Percentiles rank a stretch among this genome's conserved stretches.
phyloP scores from a whole-genome alignment of 257 asterid species.

The Gentiana dahurica region DNA sequence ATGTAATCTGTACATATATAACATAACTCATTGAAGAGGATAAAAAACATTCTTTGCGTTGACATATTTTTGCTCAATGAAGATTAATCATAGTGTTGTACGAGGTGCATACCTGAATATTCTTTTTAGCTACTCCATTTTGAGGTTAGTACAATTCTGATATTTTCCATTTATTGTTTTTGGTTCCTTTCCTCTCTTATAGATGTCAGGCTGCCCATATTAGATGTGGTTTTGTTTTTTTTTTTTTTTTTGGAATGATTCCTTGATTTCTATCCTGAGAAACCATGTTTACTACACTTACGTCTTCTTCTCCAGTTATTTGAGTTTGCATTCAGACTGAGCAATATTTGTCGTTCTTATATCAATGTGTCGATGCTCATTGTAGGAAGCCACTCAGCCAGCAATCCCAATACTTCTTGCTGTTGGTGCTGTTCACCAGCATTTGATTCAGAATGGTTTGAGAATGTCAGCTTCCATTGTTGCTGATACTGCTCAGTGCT shows the following conservation, averaged over 20 bases:
- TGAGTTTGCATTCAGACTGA: no score
- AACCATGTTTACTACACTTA: neutral
- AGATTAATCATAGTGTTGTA: neutral
- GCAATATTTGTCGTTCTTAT: no score
- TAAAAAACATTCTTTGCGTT: no score
- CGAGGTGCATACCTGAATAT: neutral
- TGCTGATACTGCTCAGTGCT: constrained; percentile 99
- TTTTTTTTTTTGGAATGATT: neutral
- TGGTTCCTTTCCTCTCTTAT: neutral
- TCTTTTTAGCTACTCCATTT: neutral
- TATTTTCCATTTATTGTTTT: neutral
- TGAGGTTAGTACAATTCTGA: neutral
- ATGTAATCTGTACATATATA: no score
- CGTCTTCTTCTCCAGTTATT: no score
- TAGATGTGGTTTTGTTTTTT: neutral
- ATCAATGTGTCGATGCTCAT: constrained; percentile 9
- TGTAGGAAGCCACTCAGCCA: constrained; percentile 90
- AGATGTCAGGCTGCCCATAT: neutral
- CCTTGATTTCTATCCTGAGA: neutral
- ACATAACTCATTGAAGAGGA: no score
- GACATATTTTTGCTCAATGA: neutral
- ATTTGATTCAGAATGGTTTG: constrained; percentile 93
- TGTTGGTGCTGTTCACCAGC: constrained; percentile 99
- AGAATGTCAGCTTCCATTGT: constrained; percentile 96
- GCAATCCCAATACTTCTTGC: constrained; percentile 97